phyloP scores from a whole-genome alignment of 1,284 basidiomycete species.

The Leccinum subatratum region DNA sequence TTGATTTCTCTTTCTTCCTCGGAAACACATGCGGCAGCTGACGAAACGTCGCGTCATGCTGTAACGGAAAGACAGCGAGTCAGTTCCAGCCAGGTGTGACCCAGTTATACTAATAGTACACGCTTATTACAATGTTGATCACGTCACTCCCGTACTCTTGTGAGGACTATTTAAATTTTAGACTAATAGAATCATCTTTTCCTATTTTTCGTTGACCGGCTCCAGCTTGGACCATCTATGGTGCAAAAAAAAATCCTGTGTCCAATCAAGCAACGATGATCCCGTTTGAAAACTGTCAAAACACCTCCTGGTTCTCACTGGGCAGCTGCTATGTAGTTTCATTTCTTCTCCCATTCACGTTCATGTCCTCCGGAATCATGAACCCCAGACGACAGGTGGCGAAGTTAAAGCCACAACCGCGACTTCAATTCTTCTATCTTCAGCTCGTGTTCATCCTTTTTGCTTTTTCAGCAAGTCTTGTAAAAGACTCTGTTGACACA shows the following conservation, averaged over 20 bases:
- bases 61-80: too few species aligned
- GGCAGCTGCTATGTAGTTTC: background rate
- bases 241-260: background rate
- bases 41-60: too few species aligned
- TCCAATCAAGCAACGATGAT: background rate
- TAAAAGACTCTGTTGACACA: background rate
- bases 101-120: too few species aligned
- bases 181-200: too few species aligned
- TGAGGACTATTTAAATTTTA: too few species aligned
- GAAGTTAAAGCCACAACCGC: conserved; percentile 15
- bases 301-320: background rate
- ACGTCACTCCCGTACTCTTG: too few species aligned
- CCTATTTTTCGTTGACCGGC: too few species aligned
- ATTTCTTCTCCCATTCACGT: background rate
- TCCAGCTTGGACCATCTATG: background rate
- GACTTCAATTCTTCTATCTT: conserved; percentile 7
- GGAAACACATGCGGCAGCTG: too few species aligned
- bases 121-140: too few species aligned
- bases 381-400: conserved; percentile 1
- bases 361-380: conserved; percentile 17
- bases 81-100: too few species aligned
- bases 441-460: conserved; percentile 11
- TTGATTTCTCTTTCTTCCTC: too few species aligned
- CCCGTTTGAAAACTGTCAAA: background rate
- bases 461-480: background rate